Evolutionary conservation across 306 rosid species (phyloP).

Genomic region (Boehmeria nivea): DNA sequence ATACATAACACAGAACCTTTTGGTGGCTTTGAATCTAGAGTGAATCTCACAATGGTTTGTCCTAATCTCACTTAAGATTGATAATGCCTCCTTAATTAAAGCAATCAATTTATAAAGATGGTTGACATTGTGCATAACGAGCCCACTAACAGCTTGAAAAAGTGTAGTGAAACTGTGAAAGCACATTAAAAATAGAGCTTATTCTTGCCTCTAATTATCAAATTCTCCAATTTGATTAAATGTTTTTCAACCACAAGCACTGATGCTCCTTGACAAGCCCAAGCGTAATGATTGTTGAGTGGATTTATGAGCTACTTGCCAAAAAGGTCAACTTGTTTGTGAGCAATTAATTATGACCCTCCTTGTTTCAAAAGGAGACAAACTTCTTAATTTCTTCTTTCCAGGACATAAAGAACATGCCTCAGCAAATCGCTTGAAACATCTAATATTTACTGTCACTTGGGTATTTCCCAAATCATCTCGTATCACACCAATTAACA

Average conservation of each 20-base stretch:
- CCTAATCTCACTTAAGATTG: neutral
- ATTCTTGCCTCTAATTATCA: slow-evolving; percentile 4
- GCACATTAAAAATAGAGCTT: neutral
- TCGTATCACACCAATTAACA: too few species aligned
- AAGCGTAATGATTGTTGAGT: slow-evolving; percentile 5
- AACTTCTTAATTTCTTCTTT: too few species aligned
- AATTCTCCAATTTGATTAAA: neutral
- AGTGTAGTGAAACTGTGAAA: neutral
- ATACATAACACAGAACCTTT: neutral
- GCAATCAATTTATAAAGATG: slow-evolving; percentile 7
- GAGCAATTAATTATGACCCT: neutral
- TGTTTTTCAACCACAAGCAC: neutral
- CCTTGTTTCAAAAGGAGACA: too few species aligned
- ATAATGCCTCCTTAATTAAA: slow-evolving; percentile 5
- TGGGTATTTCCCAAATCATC: too few species aligned
- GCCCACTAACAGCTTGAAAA: slow-evolving; percentile 9
- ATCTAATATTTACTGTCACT: too few species aligned
- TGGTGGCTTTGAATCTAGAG: neutral
- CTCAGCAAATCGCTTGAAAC: too few species aligned
- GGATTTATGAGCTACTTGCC: slow-evolving; percentile 2
- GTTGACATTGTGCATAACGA: neutral
- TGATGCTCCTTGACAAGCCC: neutral
- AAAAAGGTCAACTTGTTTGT: slow-evolving; percentile 3
- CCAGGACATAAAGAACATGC: too few species aligned
- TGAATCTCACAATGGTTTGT: neutral